Evolutionary conservation across 2,329 filamentous ascomycete genomes (phyloP).

Genomic region (Lojkania enalia): DNA sequence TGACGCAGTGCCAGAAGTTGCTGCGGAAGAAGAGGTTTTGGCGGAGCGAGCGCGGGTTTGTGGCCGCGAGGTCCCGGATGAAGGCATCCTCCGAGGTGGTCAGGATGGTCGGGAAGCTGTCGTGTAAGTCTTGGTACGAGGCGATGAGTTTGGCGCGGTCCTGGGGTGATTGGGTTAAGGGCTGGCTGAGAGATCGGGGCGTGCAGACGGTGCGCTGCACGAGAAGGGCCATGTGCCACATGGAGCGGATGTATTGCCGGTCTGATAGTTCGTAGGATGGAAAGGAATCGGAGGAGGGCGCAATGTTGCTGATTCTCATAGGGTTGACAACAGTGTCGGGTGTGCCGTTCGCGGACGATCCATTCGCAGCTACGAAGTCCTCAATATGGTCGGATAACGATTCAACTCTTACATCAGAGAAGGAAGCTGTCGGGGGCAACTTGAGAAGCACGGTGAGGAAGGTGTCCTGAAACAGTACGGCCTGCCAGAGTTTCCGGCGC

Average conservation of each 20-base stretch:
- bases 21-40: constrained; percentile 79
- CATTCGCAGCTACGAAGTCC: constrained; percentile 60
- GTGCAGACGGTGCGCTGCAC: constrained; percentile 77
- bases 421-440: constrained; percentile 75
- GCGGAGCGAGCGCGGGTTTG: constrained; percentile 67
- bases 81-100: constrained; percentile 67
- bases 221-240: constrained; percentile 77
- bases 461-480: constrained; percentile 78
- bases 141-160: constrained; percentile 72
- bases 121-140: constrained; percentile 71
- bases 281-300: constrained; percentile 44
- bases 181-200: constrained; percentile 72
- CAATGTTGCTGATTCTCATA: constrained; percentile 57
- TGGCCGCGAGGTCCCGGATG: constrained; percentile 60
- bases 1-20: constrained; percentile 82
- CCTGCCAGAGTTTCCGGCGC: constrained; percentile 79
- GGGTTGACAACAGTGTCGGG: constrained; percentile 52
- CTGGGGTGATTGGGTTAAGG: constrained; percentile 68
- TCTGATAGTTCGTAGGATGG: constrained; percentile 45
- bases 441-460: constrained; percentile 78
- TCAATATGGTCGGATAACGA: constrained; percentile 70
- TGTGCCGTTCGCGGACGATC: constrained; percentile 48
- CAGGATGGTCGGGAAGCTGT: constrained; percentile 72
- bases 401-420: constrained; percentile 77
- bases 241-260: constrained; percentile 67